phyloP scores from a whole-genome alignment of 768 basidiomycete species.

The Phylloporus arenicola region DNA sequence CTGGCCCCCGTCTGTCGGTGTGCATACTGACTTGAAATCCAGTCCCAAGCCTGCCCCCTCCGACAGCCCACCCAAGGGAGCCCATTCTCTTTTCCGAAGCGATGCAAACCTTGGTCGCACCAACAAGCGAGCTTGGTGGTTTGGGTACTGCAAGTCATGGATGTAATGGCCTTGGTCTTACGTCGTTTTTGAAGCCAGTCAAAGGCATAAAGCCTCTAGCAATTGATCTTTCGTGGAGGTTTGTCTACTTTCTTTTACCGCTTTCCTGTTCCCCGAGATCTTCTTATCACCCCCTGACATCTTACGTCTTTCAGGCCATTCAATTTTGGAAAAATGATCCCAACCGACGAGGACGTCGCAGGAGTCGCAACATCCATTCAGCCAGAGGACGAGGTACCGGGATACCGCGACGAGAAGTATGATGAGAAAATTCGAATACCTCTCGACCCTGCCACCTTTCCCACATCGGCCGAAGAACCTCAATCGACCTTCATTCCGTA shows the following conservation, averaged over 20 bases:
- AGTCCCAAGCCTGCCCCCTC: constrained; percentile 57
- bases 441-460: constrained; percentile 4
- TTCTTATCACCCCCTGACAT: not conserved
- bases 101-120: constrained; percentile 25
- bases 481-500: constrained; percentile 2
- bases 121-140: constrained; percentile 9
- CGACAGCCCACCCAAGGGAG: constrained; percentile 41
- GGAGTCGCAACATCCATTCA: constrained; percentile 14
- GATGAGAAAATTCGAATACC: constrained; percentile 7
- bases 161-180: constrained; percentile 1
- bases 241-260: constrained; percentile 17
- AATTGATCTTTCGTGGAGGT: constrained; percentile 68
- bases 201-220: constrained; percentile 56
- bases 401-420: constrained; percentile 13
- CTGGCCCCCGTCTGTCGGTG: constrained; percentile 12
- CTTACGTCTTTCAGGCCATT: constrained; percentile 38
- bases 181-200: constrained; percentile 41
- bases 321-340: constrained; percentile 33
- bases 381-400: constrained; percentile 8
- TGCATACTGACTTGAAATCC: constrained; percentile 15
- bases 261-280: not conserved
- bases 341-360: constrained; percentile 30
- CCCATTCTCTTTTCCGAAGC: constrained; percentile 30
- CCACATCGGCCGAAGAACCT: constrained; percentile 9
- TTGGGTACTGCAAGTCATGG: not conserved